Evolutionary conservation across 805 yeast species (phyloP).

Genomic region (Metschnikowia chrysomelidarum): DNA sequence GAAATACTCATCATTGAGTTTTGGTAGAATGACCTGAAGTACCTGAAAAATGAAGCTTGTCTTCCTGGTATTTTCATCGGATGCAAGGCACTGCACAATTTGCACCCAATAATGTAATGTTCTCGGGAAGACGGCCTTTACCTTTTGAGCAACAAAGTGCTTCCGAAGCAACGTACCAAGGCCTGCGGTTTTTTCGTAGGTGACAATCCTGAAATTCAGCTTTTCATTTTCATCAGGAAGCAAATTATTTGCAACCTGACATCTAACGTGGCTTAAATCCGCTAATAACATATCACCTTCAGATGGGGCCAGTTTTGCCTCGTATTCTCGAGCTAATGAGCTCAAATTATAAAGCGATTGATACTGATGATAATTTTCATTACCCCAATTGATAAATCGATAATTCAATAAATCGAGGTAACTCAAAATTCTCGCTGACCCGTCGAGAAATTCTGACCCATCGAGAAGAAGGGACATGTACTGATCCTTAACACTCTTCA

Average conservation of each 20-base stretch:
- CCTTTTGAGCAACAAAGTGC: slow-evolving; percentile 44
- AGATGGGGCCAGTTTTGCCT: neutral
- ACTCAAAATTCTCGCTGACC: slow-evolving; percentile 65
- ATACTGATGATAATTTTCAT: slow-evolving; percentile 32
- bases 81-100: slow-evolving; percentile 67
- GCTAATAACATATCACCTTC: slow-evolving; percentile 20
- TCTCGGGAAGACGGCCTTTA: slow-evolving; percentile 52
- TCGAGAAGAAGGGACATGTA: slow-evolving; percentile 56
- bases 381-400: slow-evolving; percentile 44
- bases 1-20: slow-evolving; percentile 64
- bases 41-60: slow-evolving; percentile 70
- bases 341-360: slow-evolving; percentile 28
- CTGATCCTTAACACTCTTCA: slow-evolving; percentile 49
- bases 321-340: slow-evolving; percentile 39
- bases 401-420: slow-evolving; percentile 68
- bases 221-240: slow-evolving; percentile 21
- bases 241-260: slow-evolving; percentile 20
- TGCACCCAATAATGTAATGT: slow-evolving; percentile 83
- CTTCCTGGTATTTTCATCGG: slow-evolving; percentile 43
- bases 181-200: slow-evolving; percentile 25
- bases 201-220: slow-evolving; percentile 24
- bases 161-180: slow-evolving; percentile 43
- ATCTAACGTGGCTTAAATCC: slow-evolving; percentile 22
- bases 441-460: slow-evolving; percentile 47
- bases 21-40: slow-evolving; percentile 73